Base-by-base conservation (phyloP, 306 rosid genomes). In the Biancaea sappan region DNA sequence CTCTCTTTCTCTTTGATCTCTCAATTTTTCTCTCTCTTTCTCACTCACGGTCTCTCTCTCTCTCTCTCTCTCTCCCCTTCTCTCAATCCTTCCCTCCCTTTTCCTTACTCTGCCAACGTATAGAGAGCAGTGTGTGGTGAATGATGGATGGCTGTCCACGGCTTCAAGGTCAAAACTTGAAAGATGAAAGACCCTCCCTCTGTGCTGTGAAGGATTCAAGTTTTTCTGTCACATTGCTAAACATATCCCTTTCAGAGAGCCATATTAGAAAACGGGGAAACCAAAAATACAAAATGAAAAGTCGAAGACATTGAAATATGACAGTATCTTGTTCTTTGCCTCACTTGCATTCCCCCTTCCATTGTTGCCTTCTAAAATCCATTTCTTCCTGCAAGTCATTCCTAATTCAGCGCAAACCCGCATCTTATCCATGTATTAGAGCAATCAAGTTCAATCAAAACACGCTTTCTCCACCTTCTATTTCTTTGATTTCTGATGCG, bases 391-490 rank as follows among this genome's bases (percentile, higher is more conserved):
- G 37, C 29, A 65, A 73, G 4, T 50, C 69, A 0, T 64, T 59
- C 3, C 43, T 21, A 26, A 44, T 79, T 86, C 97, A 81, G 76
- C 81, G 86, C 50, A 86, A 88, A 15, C 86, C 85, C 14, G 12
- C 77, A 47, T 83, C 87, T 37, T 92, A 87, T 86, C 97, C 97
- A 35, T 73, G 88, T 75, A 81, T 92, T 80, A 87, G 88, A 84
- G 97, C 99, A 44, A 3, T 89, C 3, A 98, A 94, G 28, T 89
- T 94, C 43, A 97, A 94, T 78, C 96, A 91, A 77, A 90, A 91
- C 88, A 89, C 96, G 91, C 97, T 94, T 80, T 59, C 4, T 66
- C 62, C 31, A 13, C 57, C 71, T 14, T 57, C 43, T 12, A 2
- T 11, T 40, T 9, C n/a, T 22, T 7, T 37, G 44, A 40, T 28